Base-by-base conservation (phyloP, 352 stramenopile species). In the Globisporangium uncinulatum region DNA sequence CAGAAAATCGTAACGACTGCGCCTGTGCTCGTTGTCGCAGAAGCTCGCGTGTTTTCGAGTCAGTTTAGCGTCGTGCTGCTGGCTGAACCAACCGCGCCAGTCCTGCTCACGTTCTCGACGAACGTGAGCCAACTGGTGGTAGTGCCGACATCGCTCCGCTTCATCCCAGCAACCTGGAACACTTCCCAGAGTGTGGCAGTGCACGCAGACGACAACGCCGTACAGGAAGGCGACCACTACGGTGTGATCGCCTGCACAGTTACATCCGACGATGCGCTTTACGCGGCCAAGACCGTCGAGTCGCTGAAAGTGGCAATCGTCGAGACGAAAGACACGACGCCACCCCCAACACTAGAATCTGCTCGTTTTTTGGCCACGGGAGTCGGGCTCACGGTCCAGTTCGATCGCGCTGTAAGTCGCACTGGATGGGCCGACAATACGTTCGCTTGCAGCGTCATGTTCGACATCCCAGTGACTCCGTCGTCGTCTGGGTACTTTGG, bases 311-410 rank as follows among this genome's bases (percentile, higher is more conserved):
- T 88, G 14, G 80, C 66, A 43, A 81, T 88, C 19, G 71, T 83
- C 0, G 75, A 88, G 46, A 86, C 75, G 1, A 83, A 76, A 44
- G 78, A 88, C 31, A 72, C 66, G 15, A 84, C 75, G 17, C 75
- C 78, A 3, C 71, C 78, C 46, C 78, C 78, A 2, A 84, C 79
- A 41, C 60, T 88, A 3, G 50, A 76, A 6, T 71, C 73, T 4
- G 75, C 59, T 6, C 82, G 77, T 55, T 86, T 88, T 57, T 7
- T 81, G 10, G 74, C 79, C 13, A 83, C 73, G 4, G 78, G 65
- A 6, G 66, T 73, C 2, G 71, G 73, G 0, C 24, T 88, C 0
- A 70, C 62, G 0, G 60, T 86, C 19, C 68, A 60, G 15, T 86
- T 89, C 57, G 74, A 83, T 36, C 66, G 76, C 2, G 47, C 70